Conservation (phyloP, 1,139 yeast species). For the Kodamaea ohmeri region DNA sequence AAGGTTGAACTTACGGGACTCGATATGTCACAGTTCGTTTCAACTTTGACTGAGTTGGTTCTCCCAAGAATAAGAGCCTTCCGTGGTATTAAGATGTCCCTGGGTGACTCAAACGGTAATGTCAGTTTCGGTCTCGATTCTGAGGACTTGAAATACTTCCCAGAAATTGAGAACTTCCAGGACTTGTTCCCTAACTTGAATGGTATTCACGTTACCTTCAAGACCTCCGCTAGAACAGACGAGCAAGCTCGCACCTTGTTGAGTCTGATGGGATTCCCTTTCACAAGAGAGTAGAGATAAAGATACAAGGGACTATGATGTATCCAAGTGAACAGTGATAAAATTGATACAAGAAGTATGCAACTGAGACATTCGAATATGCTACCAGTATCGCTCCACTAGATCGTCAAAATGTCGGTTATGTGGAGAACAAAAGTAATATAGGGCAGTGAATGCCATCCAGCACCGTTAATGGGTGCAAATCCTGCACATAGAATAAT, state of each 20-base stretch:
- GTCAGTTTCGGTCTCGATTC: constrained; percentile 80
- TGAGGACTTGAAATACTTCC: constrained; percentile 78
- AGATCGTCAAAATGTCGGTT: not conserved
- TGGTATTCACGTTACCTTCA: constrained; percentile 83
- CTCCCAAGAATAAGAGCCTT: constrained; percentile 91
- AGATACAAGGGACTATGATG: not conserved
- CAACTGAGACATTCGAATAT: not conserved
- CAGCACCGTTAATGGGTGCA: too few relatives aligned
- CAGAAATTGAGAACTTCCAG: constrained; percentile 88
- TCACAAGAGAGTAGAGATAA: constrained; percentile 23
- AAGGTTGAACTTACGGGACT: constrained; percentile 75
- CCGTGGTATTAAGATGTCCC: constrained; percentile 66
- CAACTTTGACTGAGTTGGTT: constrained; percentile 87
- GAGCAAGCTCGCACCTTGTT: constrained; percentile 86
- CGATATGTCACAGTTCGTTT: constrained; percentile 80
- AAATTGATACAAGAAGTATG: too few relatives aligned
- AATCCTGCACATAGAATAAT: constrained; percentile 1
- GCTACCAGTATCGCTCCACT: not conserved
- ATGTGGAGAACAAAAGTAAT: not conserved
- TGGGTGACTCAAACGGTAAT: constrained; percentile 87
- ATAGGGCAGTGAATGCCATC: too few relatives aligned
- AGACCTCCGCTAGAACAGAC: constrained; percentile 88
- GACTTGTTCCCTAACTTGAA: constrained; percentile 86
- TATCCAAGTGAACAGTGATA: constrained; percentile 1
- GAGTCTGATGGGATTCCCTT: constrained; percentile 82